Percentiles rank a stretch among this genome's conserved stretches.
Evolutionary conservation across 192 early-diverging fungal species (phyloP).

Genomic region (Coemansia sp.): DNA sequence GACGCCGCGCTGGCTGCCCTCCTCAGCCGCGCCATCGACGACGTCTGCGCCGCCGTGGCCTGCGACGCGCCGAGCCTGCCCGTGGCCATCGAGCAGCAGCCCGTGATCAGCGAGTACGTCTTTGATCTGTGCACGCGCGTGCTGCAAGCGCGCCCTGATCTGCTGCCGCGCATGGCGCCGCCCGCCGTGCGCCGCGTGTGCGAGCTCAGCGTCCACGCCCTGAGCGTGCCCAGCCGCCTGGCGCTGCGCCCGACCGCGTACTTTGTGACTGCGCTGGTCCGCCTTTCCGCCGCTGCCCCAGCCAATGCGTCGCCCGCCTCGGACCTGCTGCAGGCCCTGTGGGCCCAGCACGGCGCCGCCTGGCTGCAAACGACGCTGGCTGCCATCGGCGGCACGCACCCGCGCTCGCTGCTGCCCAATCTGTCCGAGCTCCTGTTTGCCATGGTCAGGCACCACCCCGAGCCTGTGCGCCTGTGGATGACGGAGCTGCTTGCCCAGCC

Average conservation of each 20-base stretch:
- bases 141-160: conserved; percentile 25
- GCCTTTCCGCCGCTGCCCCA: conserved; percentile 17
- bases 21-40: conserved; percentile 32
- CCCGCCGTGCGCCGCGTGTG: conserved; percentile 26
- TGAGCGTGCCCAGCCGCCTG: conserved; percentile 45
- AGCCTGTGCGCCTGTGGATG: conserved; percentile 13
- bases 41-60: conserved; percentile 27
- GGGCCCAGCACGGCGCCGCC: conserved; percentile 27
- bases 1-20: conserved; percentile 34
- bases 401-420: conserved; percentile 49
- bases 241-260: conserved; percentile 40
- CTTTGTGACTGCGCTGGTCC: conserved; percentile 39
- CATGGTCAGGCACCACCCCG: conserved; percentile 39
- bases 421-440: conserved; percentile 52
- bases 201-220: conserved; percentile 40
- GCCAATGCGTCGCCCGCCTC: conserved; percentile 1
- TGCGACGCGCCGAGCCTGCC: conserved; percentile 16
- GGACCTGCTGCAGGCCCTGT: conserved; percentile 20
- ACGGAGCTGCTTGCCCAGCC: conserved; percentile 25
- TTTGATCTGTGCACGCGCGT: conserved; percentile 44
- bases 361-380: conserved; percentile 46
- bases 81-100: conserved; percentile 49
- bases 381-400: conserved; percentile 47
- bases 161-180: conserved; percentile 11
- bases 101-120: conserved; percentile 33